Conservation (phyloP, 495 filamentous ascomycete species). For the Aspergillus cavernicola region DNA sequence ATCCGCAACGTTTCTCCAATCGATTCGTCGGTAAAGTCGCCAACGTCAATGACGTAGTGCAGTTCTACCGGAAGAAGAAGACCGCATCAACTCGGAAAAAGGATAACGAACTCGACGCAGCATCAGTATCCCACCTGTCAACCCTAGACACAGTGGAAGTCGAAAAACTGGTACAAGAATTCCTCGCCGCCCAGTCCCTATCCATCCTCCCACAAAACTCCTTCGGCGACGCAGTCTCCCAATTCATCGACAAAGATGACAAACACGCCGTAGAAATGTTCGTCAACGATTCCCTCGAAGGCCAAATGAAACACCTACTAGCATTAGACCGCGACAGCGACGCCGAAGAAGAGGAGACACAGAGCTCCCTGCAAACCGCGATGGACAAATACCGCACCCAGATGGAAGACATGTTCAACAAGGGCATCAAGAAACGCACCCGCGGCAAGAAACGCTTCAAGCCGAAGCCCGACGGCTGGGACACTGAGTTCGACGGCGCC, state of each 20-base stretch:
- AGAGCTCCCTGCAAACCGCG: conserved; percentile 54
- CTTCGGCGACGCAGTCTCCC: conserved; percentile 88
- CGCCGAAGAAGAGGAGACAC: conserved; percentile 56
- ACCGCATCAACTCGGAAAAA: conserved; percentile 36
- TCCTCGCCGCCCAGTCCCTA: conserved; percentile 75
- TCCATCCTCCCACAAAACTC: conserved; percentile 87
- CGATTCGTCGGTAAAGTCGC: conserved; percentile 86
- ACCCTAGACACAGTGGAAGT: conserved; percentile 77
- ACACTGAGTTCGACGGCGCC: conserved; percentile 75
- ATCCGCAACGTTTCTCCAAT: conserved; percentile 95
- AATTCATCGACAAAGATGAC: conserved; percentile 95
- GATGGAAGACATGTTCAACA: conserved; percentile 68
- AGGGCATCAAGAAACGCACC: conserved; percentile 60
- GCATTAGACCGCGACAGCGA: conserved; percentile 63
- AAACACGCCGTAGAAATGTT: conserved; percentile 90
- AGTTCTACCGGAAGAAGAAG: conserved; percentile 86
- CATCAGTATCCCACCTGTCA: conserved; percentile 54
- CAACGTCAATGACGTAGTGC: conserved; percentile 89
- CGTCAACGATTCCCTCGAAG: conserved; percentile 72
- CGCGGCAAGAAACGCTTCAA: conserved; percentile 62
- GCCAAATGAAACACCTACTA: conserved; percentile 72
- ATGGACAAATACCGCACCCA: conserved; percentile 69
- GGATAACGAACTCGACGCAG: conserved; percentile 50
- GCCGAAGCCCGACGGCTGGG: conserved; percentile 76
- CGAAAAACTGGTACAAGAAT: conserved; percentile 80